Evolutionary conservation across 495 filamentous ascomycete genomes (phyloP).

Genomic region (Darksidea phi): DNA sequence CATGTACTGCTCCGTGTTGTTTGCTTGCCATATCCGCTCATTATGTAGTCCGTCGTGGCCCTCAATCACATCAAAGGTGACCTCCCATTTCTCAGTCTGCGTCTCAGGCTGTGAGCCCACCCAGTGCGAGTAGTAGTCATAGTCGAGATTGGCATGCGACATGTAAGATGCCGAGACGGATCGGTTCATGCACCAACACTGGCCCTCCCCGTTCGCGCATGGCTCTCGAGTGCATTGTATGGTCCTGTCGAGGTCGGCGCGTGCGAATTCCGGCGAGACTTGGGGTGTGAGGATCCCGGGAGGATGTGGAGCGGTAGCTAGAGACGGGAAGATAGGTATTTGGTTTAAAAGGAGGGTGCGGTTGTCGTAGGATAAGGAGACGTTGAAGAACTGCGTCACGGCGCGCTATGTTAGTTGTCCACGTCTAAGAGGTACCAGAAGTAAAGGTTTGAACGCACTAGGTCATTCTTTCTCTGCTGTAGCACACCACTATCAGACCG

Average conservation of each 20-base stretch:
- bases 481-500: neutral
- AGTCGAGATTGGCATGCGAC: conserved; percentile 10
- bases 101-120: neutral
- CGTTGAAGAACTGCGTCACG: conserved; percentile 17
- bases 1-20: conserved; percentile 12
- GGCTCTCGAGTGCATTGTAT: neutral
- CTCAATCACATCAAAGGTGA: conserved; percentile 24
- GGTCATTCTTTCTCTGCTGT: conserved; percentile 3
- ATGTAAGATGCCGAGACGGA: neutral
- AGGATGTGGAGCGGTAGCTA: neutral
- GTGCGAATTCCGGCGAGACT: conserved; percentile 3
- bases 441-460: neutral
- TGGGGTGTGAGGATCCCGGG: neutral
- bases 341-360: conserved; percentile 10
- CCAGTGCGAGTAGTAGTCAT: conserved; percentile 7
- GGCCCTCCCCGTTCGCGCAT: neutral
- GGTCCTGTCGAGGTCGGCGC: conserved; percentile 8
- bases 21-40: neutral
- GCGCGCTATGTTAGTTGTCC: neutral
- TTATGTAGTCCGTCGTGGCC: neutral
- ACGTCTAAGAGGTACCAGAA: neutral
- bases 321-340: conserved; percentile 10
- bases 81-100: conserved; percentile 3
- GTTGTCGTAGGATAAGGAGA: conserved; percentile 13
- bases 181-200: conserved; percentile 5